phyloP scores from a whole-genome alignment of 306 rosid species.

The Medicago truncatula region DNA sequence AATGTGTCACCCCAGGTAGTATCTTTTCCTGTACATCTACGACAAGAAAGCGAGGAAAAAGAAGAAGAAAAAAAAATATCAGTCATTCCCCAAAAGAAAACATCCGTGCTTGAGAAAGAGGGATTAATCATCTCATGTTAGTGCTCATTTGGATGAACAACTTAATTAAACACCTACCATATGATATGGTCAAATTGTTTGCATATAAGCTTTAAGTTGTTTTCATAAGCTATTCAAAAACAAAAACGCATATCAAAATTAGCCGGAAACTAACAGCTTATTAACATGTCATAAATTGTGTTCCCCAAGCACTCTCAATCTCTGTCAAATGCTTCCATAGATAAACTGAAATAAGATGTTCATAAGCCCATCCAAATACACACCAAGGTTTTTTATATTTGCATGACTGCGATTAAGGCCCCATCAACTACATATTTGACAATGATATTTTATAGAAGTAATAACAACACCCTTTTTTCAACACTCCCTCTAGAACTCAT shows the following conservation, averaged over 20 bases:
- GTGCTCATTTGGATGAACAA: background rate
- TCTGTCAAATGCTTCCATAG: background rate
- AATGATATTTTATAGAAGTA: too few relatives aligned
- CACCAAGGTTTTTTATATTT: background rate
- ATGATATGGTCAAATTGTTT: too few relatives aligned
- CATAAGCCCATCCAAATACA: background rate
- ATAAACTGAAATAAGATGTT: background rate
- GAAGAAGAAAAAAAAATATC: conserved; percentile 14
- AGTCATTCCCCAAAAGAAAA: conserved; percentile 27
- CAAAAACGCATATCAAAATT: background rate
- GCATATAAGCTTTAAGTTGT: background rate
- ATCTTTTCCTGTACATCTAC: conserved; percentile 86
- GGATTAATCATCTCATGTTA: conserved; percentile 4
- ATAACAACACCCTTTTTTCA: too few relatives aligned
- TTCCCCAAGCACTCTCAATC: background rate
- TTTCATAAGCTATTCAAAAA: background rate
- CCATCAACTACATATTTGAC: background rate
- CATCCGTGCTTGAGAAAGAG: background rate
- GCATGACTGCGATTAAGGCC: background rate
- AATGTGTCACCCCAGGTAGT: conserved; percentile 94
- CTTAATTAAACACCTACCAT: background rate
- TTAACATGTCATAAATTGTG: background rate
- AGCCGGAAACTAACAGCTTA: background rate
- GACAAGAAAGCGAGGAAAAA: conserved; percentile 24
- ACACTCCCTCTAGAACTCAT: too few relatives aligned